Base-by-base conservation (phyloP, 352 stramenopile species). In the Phytophthora pini region DNA sequence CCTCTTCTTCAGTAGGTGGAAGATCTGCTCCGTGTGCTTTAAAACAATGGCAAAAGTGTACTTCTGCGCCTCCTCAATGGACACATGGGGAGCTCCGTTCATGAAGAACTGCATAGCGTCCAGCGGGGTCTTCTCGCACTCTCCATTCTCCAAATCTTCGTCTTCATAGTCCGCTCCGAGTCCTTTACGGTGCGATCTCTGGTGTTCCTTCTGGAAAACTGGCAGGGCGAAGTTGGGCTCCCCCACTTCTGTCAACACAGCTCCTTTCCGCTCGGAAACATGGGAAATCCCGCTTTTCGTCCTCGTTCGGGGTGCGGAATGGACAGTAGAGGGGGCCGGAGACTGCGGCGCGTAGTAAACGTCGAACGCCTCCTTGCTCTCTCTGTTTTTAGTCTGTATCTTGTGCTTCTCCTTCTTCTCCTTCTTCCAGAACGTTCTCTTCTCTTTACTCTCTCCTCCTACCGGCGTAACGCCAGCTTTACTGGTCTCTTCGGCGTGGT, bases 41-140 rank as follows among this genome's bases (percentile, higher is more conserved):
- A 96, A 65, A n/a, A 96, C 79, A 43, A 96, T 81, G 3, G 88
- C 86, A 61, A 96, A 96, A 29, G 88, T 96, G 65, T 96, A 96
- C 72, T 94, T 94, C 51, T 96, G 88, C 48, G 84, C 79, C 68
- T 96, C 88, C 32, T 96, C 82, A 38, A 96, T 92, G 1, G 84
- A 90, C 54, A 94, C 76, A 41, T 94, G 86, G 3, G 86, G 78
- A 0, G 77, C 69, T 7, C 77, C 75, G 12, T 72, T 64, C 12
- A 79, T 55, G 38, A 72, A 77, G 32, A 66, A 72, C 7, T 71
- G 65, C 61, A 76, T 62, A 10, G 57, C 57, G 22, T 83, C 53
- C 39, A 62, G 13, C 6, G 56, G 60, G 10, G 62, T 72, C 22
- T 39, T 61, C 2, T 53, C 41, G 5, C 39, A 34, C 20, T 68